These are phyloP conservation scores for Alternaria consortialis DNA, from an alignment of 2,329 filamentous ascomycete genomes.

Conservation along the genomic window DNA sequence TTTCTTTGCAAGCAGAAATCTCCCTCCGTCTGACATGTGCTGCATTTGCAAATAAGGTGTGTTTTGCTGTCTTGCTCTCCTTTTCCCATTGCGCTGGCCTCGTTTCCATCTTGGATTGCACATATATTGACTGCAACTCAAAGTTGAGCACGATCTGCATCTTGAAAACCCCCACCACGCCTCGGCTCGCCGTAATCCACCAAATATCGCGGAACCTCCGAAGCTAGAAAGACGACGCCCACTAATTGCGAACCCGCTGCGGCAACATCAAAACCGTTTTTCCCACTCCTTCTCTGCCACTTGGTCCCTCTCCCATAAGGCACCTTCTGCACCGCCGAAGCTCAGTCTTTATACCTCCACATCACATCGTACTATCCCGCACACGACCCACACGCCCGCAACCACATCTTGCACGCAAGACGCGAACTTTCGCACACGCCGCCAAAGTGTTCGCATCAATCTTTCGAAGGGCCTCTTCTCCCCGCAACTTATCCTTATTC, in stretches of 20 bases:
- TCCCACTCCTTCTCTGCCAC: slow-evolving; percentile 26
- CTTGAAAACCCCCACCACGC: slow-evolving; percentile 23
- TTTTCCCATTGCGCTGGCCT: background rate
- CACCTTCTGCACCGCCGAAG: slow-evolving; percentile 13
- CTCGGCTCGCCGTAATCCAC: slow-evolving; percentile 23
- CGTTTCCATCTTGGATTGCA: slow-evolving; percentile 14
- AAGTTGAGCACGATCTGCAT: slow-evolving; percentile 19
- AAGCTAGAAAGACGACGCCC: slow-evolving; percentile 31
- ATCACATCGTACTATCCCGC: slow-evolving; percentile 26
- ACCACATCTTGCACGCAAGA: slow-evolving; percentile 32
- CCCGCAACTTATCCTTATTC: slow-evolving; percentile 75
- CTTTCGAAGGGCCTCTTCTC: slow-evolving; percentile 70
- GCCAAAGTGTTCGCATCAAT: slow-evolving; percentile 93
- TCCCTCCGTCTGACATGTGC: slow-evolving; percentile 19
- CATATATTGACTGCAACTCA: slow-evolving; percentile 7
- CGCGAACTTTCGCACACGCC: slow-evolving; percentile 52
- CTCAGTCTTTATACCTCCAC: background rate
- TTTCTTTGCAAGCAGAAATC: slow-evolving; percentile 22
- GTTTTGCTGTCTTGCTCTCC: background rate
- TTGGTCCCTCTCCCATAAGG: slow-evolving; percentile 18
- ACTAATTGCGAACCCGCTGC: slow-evolving; percentile 21
- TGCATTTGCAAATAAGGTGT: slow-evolving; percentile 14
- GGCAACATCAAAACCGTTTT: slow-evolving; percentile 21
- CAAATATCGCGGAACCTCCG: slow-evolving; percentile 28
- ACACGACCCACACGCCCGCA: slow-evolving; percentile 24